Conservation (phyloP, 768 basidiomycete genomes). For the Podaxis sp. region DNA sequence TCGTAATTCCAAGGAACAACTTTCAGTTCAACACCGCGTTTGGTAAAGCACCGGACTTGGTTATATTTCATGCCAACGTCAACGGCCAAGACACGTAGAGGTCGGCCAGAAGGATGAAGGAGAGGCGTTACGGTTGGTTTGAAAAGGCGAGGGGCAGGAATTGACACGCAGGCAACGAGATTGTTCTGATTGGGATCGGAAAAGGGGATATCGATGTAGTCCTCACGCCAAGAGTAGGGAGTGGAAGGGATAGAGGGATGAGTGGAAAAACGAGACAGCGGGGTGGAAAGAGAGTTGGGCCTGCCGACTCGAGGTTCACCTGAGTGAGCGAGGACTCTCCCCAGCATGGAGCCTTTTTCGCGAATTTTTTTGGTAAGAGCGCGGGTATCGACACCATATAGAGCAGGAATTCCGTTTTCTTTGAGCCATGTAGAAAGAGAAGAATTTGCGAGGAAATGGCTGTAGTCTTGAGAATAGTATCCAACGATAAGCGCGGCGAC, state of each 20-base stretch:
- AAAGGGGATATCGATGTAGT: conserved; percentile 82
- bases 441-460: conserved; percentile 89
- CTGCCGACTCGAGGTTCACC: conserved; percentile 40
- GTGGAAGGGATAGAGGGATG: conserved; percentile 53
- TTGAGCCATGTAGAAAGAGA: conserved; percentile 91
- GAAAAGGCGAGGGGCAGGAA: conserved; percentile 64
- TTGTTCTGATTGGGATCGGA: conserved; percentile 86
- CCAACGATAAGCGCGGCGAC: conserved; percentile 89
- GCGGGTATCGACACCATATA: conserved; percentile 95
- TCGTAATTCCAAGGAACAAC: conserved; percentile 98
- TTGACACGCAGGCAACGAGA: conserved; percentile 89
- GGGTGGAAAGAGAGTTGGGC: conserved; percentile 26
- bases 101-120: conserved; percentile 75
- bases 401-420: conserved; percentile 91
- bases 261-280: conserved; percentile 20
- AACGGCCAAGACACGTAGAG: conserved; percentile 82
- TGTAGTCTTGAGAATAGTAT: conserved; percentile 92
- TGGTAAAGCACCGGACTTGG: conserved; percentile 94
- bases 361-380: conserved; percentile 95
- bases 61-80: conserved; percentile 99
- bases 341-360: conserved; percentile 92
- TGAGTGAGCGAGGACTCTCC: conserved; percentile 72
- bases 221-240: conserved; percentile 70
- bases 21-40: conserved; percentile 92
- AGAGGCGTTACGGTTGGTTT: conserved; percentile 52